Conservation (phyloP, 441 rosid species). For the Pelargonium cotyledonis region DNA sequence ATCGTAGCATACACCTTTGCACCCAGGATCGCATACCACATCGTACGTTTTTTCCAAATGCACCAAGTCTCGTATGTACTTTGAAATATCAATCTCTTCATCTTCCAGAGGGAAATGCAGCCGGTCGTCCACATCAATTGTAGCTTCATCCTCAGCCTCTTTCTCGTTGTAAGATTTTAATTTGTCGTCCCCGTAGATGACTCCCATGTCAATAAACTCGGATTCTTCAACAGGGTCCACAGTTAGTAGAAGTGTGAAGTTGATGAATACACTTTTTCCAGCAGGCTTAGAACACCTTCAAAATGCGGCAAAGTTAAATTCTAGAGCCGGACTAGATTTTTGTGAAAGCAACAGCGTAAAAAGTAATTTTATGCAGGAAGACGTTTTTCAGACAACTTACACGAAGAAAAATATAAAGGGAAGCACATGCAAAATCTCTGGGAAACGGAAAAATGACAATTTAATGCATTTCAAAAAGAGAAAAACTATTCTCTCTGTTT, state of each 20-base stretch:
- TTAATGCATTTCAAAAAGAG: no score
- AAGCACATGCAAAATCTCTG: no score
- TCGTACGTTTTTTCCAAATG: constrained; percentile 69
- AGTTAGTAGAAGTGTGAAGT: constrained; percentile 60
- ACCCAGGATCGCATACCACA: constrained; percentile 53
- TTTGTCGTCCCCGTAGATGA: constrained; percentile 31
- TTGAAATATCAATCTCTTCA: constrained; percentile 70
- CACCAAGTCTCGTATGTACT: constrained; percentile 69
- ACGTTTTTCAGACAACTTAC: no score
- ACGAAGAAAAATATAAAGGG: no score
- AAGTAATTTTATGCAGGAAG: no score
- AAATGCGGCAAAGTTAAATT: constrained; percentile 1
- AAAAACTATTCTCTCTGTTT: no score
- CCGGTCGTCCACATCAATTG: constrained; percentile 72
- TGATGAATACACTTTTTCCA: constrained; percentile 64
- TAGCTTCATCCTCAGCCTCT: constrained; percentile 30
- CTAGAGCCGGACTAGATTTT: background rate
- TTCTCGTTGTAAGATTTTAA: constrained; percentile 22
- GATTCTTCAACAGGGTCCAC: constrained; percentile 72
- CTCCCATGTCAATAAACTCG: constrained; percentile 50
- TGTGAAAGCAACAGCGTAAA: background rate
- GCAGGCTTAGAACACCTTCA: constrained; percentile 69
- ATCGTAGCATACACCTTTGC: constrained; percentile 71
- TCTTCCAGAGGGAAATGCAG: constrained; percentile 58
- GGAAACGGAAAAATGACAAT: no score